Percentiles rank a stretch among this genome's conserved stretches.
Conservation (phyloP, 345 rosid species). For the Brassica incana region DNA sequence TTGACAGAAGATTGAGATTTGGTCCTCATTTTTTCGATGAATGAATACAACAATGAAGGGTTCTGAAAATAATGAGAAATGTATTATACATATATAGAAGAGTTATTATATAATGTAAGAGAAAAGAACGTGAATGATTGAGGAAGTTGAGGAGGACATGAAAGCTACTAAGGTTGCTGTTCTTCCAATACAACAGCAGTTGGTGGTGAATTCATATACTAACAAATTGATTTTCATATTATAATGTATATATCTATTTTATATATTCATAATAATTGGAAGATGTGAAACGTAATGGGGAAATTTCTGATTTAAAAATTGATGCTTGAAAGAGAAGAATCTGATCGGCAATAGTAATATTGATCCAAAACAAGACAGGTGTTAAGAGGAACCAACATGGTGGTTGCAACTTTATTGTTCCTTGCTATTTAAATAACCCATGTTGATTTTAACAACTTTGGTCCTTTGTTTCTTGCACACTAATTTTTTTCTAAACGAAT, state of each 20-base stretch:
- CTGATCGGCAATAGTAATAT: constrained; percentile 10
- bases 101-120: background rate
- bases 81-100: background rate
- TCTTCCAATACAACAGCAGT: constrained; percentile 35
- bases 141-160: constrained; percentile 41
- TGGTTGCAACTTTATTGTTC: constrained; percentile 37
- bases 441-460: constrained; percentile 23
- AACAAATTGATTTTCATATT: constrained; percentile 17
- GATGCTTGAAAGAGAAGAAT: constrained; percentile 31
- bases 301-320: background rate
- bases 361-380: constrained; percentile 27
- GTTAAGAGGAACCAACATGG: constrained; percentile 33
- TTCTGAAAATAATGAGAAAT: constrained; percentile 10
- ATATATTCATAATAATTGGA: constrained; percentile 19
- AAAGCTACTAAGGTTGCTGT: constrained; percentile 45
- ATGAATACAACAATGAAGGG: constrained; percentile 2
- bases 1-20: constrained; percentile 35
- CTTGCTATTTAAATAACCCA: constrained; percentile 26
- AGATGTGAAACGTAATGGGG: constrained; percentile 37
- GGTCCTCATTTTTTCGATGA: constrained; percentile 2
- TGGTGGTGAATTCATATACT: constrained; percentile 33
- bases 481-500: background rate
- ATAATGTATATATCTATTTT: constrained; percentile 4
- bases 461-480: constrained; percentile 17
- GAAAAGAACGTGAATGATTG: constrained; percentile 27